Percentiles rank a stretch among this genome's conserved stretches.
These are phyloP conservation scores for Alternaria viburni DNA, from an alignment of 2,329 filamentous ascomycete genomes.

Conservation along the genomic window DNA sequence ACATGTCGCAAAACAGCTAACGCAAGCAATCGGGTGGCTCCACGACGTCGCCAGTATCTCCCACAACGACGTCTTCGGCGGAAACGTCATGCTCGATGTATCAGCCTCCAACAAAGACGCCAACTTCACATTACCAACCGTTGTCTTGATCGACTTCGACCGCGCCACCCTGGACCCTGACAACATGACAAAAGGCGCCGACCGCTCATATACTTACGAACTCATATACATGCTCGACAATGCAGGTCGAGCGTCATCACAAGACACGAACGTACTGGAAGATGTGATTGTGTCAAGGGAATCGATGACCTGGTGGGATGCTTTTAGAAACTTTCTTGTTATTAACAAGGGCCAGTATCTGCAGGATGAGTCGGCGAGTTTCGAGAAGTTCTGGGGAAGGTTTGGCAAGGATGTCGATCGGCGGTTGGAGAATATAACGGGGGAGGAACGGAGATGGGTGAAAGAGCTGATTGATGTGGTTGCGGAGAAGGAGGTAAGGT, in stretches of 20 bases:
- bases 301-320: background rate
- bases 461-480: background rate
- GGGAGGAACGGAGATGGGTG: background rate
- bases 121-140: background rate
- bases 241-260: background rate
- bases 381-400: background rate
- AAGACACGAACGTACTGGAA: background rate
- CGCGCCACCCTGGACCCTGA: background rate
- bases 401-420: background rate
- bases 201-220: background rate
- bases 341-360: background rate
- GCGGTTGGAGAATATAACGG: background rate
- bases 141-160: slow-evolving; percentile 2
- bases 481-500: background rate
- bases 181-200: background rate
- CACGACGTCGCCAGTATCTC: background rate
- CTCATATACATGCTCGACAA: background rate
- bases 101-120: background rate
- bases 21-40: background rate
- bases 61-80: background rate
- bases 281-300: background rate
- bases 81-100: background rate
- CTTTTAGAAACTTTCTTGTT: background rate
- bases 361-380: background rate
- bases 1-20: background rate